Conservation (phyloP, 2,329 filamentous ascomycete species). For the Fusarium lyarnte region DNA sequence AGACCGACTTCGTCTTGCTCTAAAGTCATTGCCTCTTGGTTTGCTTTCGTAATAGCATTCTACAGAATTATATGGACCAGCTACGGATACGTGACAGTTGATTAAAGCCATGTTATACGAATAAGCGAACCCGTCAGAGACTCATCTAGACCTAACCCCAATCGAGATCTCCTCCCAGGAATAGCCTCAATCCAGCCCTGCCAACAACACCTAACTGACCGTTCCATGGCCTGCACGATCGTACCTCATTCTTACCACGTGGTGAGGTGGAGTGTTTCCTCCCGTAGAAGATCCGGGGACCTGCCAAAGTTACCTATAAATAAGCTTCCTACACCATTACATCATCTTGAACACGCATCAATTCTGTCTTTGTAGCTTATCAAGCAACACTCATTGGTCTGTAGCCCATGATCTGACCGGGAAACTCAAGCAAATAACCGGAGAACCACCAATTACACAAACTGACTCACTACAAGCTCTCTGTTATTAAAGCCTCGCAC, state of each 20-base stretch:
- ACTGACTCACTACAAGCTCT: background rate
- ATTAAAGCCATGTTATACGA: background rate
- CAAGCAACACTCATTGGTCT: constrained; percentile 11
- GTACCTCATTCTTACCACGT: constrained; percentile 6
- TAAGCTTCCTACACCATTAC: constrained; percentile 25
- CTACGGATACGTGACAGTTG: background rate
- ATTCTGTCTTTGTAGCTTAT: constrained; percentile 19
- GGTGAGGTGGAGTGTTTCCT: constrained; percentile 38
- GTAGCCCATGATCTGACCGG: background rate
- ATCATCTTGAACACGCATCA: constrained; percentile 32
- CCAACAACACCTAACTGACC: background rate
- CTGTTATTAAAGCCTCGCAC: background rate
- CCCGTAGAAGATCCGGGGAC: constrained; percentile 5
- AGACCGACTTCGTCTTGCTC: background rate
- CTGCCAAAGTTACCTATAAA: background rate
- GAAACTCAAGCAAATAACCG: background rate
- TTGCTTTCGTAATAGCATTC: background rate
- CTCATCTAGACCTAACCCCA: background rate
- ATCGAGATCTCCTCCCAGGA: background rate
- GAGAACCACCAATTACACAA: background rate
- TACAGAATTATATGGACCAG: background rate
- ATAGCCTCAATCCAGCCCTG: background rate
- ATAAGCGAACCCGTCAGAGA: background rate
- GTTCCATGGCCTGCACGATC: constrained; percentile 9
- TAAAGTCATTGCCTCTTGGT: too few relatives aligned